Conservation (phyloP, 352 stramenopile species). For the Hyaloperonospora arabidopsidis region DNA sequence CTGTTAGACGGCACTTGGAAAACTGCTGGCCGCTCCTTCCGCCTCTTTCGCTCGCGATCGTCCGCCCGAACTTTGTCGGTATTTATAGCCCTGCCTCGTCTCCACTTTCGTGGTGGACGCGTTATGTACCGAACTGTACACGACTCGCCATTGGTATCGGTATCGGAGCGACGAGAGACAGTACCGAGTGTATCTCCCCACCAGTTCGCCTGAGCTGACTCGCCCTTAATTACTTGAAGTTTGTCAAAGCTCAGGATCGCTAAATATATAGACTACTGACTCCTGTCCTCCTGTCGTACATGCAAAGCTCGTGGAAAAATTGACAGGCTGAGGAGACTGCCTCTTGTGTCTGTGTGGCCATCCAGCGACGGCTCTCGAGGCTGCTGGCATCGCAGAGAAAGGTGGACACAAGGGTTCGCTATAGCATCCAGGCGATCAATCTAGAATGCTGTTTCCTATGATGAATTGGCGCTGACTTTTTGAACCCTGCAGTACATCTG, state of each 20-base stretch:
- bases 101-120: constrained; percentile 2
- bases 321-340: too few relatives aligned
- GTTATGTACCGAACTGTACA: constrained; percentile 13
- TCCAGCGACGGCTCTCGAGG: too few relatives aligned
- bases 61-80: constrained; percentile 22
- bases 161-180: neutral
- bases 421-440: too few relatives aligned
- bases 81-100: neutral
- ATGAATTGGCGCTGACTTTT: too few relatives aligned
- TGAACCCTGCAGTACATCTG: too few relatives aligned
- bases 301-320: too few relatives aligned
- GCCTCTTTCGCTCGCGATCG: constrained; percentile 9
- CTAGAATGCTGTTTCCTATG: too few relatives aligned
- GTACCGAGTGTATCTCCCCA: neutral
- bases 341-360: too few relatives aligned
- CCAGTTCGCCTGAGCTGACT: neutral
- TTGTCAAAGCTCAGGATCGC: neutral
- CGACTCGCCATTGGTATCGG: constrained; percentile 1
- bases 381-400: too few relatives aligned
- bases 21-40: constrained; percentile 20
- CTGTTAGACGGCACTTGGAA: constrained; percentile 19
- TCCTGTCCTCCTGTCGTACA: too few relatives aligned
- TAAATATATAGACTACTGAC: too few relatives aligned
- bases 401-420: too few relatives aligned
- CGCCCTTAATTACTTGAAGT: neutral